phyloP scores from a whole-genome alignment of 2,329 filamentous ascomycete genomes.

The Colletotrichum chlorophyti region DNA sequence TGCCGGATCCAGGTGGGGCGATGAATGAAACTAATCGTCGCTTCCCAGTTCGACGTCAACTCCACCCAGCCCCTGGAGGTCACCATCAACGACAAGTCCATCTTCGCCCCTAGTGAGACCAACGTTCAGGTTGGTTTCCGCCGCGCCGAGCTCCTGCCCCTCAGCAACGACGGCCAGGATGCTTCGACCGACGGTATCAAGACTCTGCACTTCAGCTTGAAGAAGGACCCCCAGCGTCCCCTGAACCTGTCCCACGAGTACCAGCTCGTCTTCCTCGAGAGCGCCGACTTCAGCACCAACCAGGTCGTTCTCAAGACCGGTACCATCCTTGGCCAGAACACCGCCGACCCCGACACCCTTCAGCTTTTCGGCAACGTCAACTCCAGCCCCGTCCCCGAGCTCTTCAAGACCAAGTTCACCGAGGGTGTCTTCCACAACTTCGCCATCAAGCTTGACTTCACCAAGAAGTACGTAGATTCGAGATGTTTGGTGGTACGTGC shows the following conservation, averaged over 20 bases:
- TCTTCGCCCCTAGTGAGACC: constrained; percentile 58
- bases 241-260: constrained; percentile 69
- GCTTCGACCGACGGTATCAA: constrained; percentile 60
- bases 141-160: constrained; percentile 62
- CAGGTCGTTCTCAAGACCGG: constrained; percentile 64
- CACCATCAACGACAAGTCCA: constrained; percentile 63
- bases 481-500: fast-evolving
- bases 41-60: constrained; percentile 47
- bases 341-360: constrained; percentile 46
- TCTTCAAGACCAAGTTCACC: constrained; percentile 60
- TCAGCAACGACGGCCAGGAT: constrained; percentile 57
- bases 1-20: not conserved
- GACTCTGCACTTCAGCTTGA: constrained; percentile 67
- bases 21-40: not conserved
- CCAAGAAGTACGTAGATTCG: constrained; percentile 52
- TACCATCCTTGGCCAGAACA: constrained; percentile 50
- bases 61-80: constrained; percentile 55
- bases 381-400: constrained; percentile 48
- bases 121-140: constrained; percentile 65
- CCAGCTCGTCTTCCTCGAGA: constrained; percentile 59
- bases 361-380: constrained; percentile 56
- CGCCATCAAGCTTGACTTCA: constrained; percentile 63
- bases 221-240: constrained; percentile 56
- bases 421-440: constrained; percentile 66
- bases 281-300: constrained; percentile 53